These are phyloP conservation scores for Melaleuca alternifolia DNA, from an alignment of 345 rosid genomes.

Conservation along the genomic window DNA sequence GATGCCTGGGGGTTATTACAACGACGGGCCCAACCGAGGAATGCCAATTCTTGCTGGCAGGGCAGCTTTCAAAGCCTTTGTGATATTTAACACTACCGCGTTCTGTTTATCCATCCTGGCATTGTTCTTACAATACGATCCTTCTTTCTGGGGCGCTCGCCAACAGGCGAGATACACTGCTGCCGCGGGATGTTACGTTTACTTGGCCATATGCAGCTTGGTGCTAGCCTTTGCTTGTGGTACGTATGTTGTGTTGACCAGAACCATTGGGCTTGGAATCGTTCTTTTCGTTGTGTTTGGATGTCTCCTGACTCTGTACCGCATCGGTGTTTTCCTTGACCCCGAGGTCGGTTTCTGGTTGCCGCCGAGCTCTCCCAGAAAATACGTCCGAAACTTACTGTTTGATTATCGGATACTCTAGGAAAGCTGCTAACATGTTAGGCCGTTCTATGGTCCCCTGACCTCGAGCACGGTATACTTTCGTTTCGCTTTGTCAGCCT, in stretches of 20 bases:
- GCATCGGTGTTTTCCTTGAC: neutral
- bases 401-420: neutral
- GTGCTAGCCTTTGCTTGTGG: neutral
- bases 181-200: neutral
- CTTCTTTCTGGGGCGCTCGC: neutral
- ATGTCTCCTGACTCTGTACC: neutral
- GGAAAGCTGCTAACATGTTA: neutral
- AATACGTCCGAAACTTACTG: neutral
- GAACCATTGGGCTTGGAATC: neutral
- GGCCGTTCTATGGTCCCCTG: neutral
- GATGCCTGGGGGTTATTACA: neutral
- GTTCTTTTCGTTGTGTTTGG: neutral
- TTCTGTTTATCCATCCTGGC: neutral
- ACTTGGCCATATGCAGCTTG: neutral
- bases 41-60: neutral
- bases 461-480: neutral
- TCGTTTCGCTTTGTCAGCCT: neutral
- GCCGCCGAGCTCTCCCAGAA: neutral
- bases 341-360: neutral
- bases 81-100: neutral
- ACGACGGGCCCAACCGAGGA: accelerated
- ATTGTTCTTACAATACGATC: neutral
- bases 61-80: neutral
- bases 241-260: neutral
- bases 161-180: neutral